Evolutionary conservation across 2,329 filamentous ascomycete genomes (phyloP), one percentile per base, ranked within the genome.

Genomic region (Macrophomina phaseolina): DNA sequence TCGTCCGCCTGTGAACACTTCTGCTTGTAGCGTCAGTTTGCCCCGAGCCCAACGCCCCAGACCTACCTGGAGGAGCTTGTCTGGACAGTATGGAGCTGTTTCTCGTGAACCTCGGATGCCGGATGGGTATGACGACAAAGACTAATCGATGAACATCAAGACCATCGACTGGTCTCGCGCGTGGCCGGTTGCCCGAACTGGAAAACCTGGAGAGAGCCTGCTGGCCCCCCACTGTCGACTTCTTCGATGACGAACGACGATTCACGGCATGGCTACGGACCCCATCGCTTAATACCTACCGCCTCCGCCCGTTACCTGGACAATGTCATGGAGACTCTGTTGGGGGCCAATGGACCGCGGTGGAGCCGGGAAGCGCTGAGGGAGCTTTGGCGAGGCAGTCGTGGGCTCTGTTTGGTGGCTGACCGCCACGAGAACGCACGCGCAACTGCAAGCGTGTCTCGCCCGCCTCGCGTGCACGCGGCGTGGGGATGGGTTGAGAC

Each of bases 331-430:
- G 32, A 40, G 32, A 36, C 30, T 38, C 58, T 49, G 58, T 62
- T 49, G 58, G 58, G 58, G 58, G 58, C 45, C 42, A 38, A 48
- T 12, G 58, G 42, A 49, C 45, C 58, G 56, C 40, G 42, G 40
- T 61, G 42, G 56, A 61, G 56, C 56, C 56, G 56, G 28, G 56
- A 61, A 61, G 56, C 56, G 56, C 56, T 61, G 40, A 46, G 28
- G 40, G 11, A 32, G n/a, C 16, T 28, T n/a, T 49, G 32, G 42
- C 34, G 56, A 46, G 56, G 56, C 40, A 34, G 34, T 8, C 6
- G 52, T 40, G 18, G 8, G 34, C 9, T 42, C 18, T 14, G 23
- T 46, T n/a, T 36, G 23, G 46, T 34, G 45, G 58, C 58, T 62
- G 58, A 62, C 58, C 58, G 58, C 58, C 45, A 18, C n/a, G 58